phyloP scores from a whole-genome alignment of 1,139 yeast species.

The Arxiozyma heterogenica region DNA sequence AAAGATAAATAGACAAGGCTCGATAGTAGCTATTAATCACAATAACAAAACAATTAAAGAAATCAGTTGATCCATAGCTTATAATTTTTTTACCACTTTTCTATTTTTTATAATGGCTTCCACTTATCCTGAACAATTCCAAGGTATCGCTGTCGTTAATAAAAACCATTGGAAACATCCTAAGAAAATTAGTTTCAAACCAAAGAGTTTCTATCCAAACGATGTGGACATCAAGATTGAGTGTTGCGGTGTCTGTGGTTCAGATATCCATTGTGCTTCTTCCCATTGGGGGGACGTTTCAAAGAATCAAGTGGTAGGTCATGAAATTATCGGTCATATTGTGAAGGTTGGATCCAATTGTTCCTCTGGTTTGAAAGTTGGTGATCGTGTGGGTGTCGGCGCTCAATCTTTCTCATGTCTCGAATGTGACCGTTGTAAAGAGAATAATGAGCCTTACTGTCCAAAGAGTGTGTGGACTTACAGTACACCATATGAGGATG shows the following conservation, averaged over 20 bases:
- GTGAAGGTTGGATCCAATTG: conserved; percentile 36
- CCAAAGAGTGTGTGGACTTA: conserved; percentile 36
- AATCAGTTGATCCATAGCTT: neutral
- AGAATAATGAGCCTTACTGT: conserved; percentile 42
- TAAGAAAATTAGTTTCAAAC: conserved; percentile 31
- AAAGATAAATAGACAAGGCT: too few species aligned
- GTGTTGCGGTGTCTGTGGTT: conserved; percentile 51
- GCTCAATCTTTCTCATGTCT: conserved; percentile 40
- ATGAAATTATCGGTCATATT: conserved; percentile 42
- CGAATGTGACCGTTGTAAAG: conserved; percentile 37
- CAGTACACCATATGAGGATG: conserved; percentile 35
- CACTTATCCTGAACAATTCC: conserved; percentile 36
- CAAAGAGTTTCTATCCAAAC: conserved; percentile 29
- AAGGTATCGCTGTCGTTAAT: conserved; percentile 38
- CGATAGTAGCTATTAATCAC: too few species aligned
- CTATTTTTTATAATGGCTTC: neutral
- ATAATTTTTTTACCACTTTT: too few species aligned
- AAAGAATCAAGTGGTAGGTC: conserved; percentile 39
- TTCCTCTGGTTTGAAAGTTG: conserved; percentile 36
- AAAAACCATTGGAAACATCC: conserved; percentile 39
- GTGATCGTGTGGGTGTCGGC: conserved; percentile 46
- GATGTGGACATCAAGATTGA: conserved; percentile 35
- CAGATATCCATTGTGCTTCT: conserved; percentile 38
- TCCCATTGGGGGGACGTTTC: conserved; percentile 32
- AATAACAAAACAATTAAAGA: too few species aligned